Conservation (phyloP, 306 rosid species). For the Castanea mollissima region DNA sequence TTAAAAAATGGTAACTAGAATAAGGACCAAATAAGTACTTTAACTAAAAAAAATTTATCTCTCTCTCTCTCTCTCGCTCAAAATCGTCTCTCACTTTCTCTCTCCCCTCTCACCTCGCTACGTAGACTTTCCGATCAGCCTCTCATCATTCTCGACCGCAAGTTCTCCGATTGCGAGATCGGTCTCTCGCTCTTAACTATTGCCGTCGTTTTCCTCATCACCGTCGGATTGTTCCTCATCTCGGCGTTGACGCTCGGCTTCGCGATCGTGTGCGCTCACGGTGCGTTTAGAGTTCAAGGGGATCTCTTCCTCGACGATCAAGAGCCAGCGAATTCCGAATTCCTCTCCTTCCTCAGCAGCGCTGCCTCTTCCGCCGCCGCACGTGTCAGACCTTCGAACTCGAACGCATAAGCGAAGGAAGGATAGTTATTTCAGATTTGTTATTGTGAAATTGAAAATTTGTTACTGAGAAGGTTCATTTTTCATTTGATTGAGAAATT, state of each 20-base stretch:
- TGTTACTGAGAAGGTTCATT: too few species aligned
- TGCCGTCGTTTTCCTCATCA: constrained; percentile 68
- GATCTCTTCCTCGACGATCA: constrained; percentile 87
- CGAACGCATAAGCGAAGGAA: too few species aligned
- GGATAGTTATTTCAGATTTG: too few species aligned
- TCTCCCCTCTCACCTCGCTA: too few species aligned
- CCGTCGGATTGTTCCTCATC: constrained; percentile 84
- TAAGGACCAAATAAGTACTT: too few species aligned
- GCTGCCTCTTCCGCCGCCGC: constrained; percentile 59
- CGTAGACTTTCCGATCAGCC: too few species aligned
- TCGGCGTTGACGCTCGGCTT: constrained; percentile 71
- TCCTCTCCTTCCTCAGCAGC: constrained; percentile 78
- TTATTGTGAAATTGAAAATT: too few species aligned
- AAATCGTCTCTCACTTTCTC: too few species aligned
- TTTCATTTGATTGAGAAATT: too few species aligned
- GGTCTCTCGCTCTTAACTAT: constrained; percentile 55
- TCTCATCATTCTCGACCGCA: constrained; percentile 23
- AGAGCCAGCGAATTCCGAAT: constrained; percentile 63
- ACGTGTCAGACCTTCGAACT: background rate
- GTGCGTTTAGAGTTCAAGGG: constrained; percentile 85
- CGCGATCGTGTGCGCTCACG: constrained; percentile 61
- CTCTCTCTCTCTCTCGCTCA: too few species aligned
- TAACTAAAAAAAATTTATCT: too few species aligned
- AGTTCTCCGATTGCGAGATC: constrained; percentile 71
- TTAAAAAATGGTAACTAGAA: too few species aligned